Evolutionary conservation across 306 rosid species (phyloP).

Genomic region (Castanea sativa): DNA sequence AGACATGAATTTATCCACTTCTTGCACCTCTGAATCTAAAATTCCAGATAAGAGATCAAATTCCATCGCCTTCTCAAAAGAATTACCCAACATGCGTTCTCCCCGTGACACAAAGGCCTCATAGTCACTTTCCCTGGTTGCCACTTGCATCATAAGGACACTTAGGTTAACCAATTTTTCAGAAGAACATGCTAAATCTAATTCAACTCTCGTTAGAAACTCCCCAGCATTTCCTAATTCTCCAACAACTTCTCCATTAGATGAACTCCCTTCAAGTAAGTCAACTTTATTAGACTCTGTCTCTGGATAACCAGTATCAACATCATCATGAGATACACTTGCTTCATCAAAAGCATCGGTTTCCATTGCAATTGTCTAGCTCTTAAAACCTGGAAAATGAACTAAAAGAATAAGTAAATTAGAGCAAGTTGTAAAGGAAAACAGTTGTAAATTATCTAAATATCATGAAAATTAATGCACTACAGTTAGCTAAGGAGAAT

Average conservation of each 20-base stretch:
- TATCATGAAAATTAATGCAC: background rate
- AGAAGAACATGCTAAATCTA: constrained; percentile 53
- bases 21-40: constrained; percentile 69
- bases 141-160: constrained; percentile 70
- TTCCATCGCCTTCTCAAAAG: constrained; percentile 47
- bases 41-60: constrained; percentile 68
- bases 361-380: constrained; percentile 40
- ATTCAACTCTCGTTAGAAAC: constrained; percentile 43
- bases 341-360: constrained; percentile 30
- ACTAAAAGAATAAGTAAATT: background rate
- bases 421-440: background rate
- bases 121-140: constrained; percentile 56
- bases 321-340: constrained; percentile 25
- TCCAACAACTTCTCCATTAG: constrained; percentile 32
- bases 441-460: background rate
- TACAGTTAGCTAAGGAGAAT: background rate
- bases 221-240: constrained; percentile 33
- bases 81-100: constrained; percentile 38
- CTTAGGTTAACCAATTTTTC: constrained; percentile 74
- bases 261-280: constrained; percentile 24
- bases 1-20: constrained; percentile 51
- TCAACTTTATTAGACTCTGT: constrained; percentile 14
- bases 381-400: constrained; percentile 26
- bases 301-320: constrained; percentile 14
- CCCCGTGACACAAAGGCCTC: constrained; percentile 46